Base-by-base conservation (phyloP, 176 grass and related monocot species). In the Pharus latifolius region DNA sequence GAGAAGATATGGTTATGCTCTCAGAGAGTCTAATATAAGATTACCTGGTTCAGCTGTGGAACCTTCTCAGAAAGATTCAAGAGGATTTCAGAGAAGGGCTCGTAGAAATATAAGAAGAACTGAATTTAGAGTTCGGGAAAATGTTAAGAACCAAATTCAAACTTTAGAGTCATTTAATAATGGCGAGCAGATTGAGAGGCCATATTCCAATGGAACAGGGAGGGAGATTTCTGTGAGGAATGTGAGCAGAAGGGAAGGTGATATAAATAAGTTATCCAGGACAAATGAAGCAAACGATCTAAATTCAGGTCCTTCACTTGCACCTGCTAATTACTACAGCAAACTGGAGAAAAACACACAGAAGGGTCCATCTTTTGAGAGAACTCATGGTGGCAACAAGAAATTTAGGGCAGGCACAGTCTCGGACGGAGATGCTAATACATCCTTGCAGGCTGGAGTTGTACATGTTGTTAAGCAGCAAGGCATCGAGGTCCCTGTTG, bases 401-500 rank as follows among this genome's bases (percentile, higher is more conserved):
- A 85, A 82, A 57, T 82, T 31, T 32, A 84, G 61, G 68, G 57
- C 53, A 20, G 75, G 15, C 77, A 48, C 63, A 10, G 49, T 65
- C 31, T 22, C 66, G 16, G 79, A 87, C 77, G 89, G 85, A 70
- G 75, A 80, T 69, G 48, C 68, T 27, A 81, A 74, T 78, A 49
- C 69, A 18, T 81, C 70, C 37, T 46, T 90, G 56, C 80, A 78
- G 63, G 88, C 71, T 69, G 89, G 89, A 85, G 81, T 87, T 65
- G 87, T 83, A 44, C 65, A 71, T 58, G 79, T 92, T 78, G 81
- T 93, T 75, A 89, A 88, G 74, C 94, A 93, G 33, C 84, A 85
- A 72, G 89, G 94, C 25, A 85, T 98, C 72, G 94, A 98, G 67
- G 72, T 83, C 25, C 94, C 89, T 67, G 86, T 80, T 78, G 90